Evolutionary conservation across 2,329 filamentous ascomycete species (phyloP).

Genomic region (Epichloe sp.): DNA sequence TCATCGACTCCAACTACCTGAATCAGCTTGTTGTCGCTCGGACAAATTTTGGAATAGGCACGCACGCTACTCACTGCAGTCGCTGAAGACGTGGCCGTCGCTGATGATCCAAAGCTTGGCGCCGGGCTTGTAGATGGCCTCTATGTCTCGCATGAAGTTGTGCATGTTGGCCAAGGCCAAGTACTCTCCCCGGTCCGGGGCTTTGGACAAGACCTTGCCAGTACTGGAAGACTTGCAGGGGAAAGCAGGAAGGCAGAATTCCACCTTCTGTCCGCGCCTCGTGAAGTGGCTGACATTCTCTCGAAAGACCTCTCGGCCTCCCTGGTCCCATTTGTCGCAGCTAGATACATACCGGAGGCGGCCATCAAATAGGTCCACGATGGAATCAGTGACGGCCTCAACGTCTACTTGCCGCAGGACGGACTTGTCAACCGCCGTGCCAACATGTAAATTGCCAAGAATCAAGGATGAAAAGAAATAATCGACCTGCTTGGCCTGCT

Average conservation of each 20-base stretch:
- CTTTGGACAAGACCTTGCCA: conserved; percentile 18
- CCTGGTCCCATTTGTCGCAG: conserved; percentile 12
- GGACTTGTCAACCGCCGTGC: neutral
- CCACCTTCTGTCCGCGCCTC: conserved; percentile 9
- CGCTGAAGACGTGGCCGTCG: conserved; percentile 27
- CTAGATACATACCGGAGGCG: conserved; percentile 12
- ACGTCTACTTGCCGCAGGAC: neutral
- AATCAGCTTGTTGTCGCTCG: neutral
- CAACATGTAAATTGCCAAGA: neutral
- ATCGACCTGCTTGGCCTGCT: neutral
- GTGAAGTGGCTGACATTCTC: conserved; percentile 13
- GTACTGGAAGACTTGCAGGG: conserved; percentile 26
- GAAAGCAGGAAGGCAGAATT: conserved; percentile 24
- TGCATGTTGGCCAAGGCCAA: conserved; percentile 19
- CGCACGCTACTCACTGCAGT: conserved; percentile 21
- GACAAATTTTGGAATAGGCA: neutral
- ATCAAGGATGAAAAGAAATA: conserved; percentile 6
- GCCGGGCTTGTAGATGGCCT: conserved; percentile 19
- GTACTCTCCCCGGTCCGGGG: conserved; percentile 22
- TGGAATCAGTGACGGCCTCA: conserved; percentile 3
- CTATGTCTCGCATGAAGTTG: conserved; percentile 16
- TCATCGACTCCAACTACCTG: conserved; percentile 29
- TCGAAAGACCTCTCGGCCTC: conserved; percentile 12
- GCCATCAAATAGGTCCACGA: conserved; percentile 13
- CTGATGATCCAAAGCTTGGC: conserved; percentile 24